Conservation (phyloP, 768 basidiomycete genomes). For the Chalciporus chontae region DNA sequence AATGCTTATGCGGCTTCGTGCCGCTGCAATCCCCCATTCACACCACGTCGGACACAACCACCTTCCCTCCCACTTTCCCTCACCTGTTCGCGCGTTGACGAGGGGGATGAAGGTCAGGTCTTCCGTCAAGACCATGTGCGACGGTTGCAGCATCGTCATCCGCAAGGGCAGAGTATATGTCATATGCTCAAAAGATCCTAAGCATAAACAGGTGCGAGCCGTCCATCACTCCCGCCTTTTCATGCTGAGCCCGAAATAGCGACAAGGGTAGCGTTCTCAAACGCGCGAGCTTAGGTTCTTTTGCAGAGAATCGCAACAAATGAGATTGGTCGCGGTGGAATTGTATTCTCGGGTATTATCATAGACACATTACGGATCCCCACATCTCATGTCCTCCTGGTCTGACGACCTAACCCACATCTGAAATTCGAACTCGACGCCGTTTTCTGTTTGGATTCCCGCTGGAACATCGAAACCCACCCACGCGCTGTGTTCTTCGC, state of each 20-base stretch:
- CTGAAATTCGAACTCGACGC: slow-evolving; percentile 85
- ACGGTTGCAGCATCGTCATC: slow-evolving; percentile 85
- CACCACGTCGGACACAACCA: slow-evolving; percentile 32
- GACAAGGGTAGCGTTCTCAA: slow-evolving; percentile 53
- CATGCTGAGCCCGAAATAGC: slow-evolving; percentile 37
- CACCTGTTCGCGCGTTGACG: slow-evolving; percentile 36
- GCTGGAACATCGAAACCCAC: slow-evolving; percentile 72
- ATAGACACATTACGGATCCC: slow-evolving; percentile 2
- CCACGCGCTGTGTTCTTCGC: slow-evolving; percentile 71
- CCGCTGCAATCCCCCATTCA: slow-evolving; percentile 31
- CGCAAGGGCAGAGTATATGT: slow-evolving; percentile 91
- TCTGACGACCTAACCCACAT: slow-evolving; percentile 74
- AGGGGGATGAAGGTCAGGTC: slow-evolving; percentile 96
- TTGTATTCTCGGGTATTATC: slow-evolving; percentile 2
- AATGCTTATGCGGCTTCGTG: slow-evolving; percentile 51
- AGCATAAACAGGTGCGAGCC: slow-evolving; percentile 86
- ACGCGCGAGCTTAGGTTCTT: neutral
- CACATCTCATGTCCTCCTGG: neutral
- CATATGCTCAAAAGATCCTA: slow-evolving; percentile 90
- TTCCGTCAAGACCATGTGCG: slow-evolving; percentile 92
- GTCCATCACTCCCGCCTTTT: neutral
- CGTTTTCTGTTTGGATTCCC: slow-evolving; percentile 79
- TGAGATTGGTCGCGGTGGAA: neutral
- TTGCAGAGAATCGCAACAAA: neutral
- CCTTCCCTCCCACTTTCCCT: slow-evolving; percentile 2